phyloP scores from a whole-genome alignment of 495 filamentous ascomycete genomes.

The Podospora comata region DNA sequence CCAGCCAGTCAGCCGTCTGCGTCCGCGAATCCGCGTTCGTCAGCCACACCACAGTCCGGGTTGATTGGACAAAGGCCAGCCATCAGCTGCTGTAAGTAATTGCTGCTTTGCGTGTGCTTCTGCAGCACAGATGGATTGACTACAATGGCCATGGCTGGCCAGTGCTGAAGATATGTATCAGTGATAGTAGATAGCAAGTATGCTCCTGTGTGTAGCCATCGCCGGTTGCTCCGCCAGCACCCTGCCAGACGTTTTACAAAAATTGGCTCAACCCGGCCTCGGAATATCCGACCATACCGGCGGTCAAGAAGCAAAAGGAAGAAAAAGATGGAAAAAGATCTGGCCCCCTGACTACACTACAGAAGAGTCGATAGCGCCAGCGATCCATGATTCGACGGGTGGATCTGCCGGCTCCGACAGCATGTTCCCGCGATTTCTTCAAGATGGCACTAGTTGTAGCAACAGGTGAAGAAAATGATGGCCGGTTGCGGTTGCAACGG shows the following conservation, averaged over 20 bases:
- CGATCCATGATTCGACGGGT: slow-evolving; percentile 20
- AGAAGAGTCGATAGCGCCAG: slow-evolving; percentile 16
- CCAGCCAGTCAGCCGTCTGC: slow-evolving; percentile 17
- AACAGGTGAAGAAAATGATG: neutral
- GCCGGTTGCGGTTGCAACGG: neutral
- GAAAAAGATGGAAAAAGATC: slow-evolving; percentile 5
- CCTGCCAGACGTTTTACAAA: slow-evolving; percentile 2
- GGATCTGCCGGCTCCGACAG: slow-evolving; percentile 16
- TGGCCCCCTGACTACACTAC: slow-evolving; percentile 11
- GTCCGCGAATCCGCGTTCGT: slow-evolving; percentile 10
- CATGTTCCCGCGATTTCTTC: slow-evolving; percentile 6
- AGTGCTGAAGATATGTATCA: neutral
- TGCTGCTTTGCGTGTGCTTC: neutral
- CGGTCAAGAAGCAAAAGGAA: slow-evolving; percentile 18
- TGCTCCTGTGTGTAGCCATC: neutral
- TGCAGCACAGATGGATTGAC: neutral
- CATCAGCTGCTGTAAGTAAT: slow-evolving; percentile 1
- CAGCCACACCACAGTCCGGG: slow-evolving; percentile 16
- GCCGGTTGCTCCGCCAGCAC: slow-evolving; percentile 6
- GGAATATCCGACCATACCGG: slow-evolving; percentile 14
- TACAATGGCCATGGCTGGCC: neutral
- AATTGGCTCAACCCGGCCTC: slow-evolving; percentile 8
- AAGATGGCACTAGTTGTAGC: neutral
- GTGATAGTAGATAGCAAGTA: too few species aligned
- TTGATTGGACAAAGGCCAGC: slow-evolving; percentile 3